phyloP scores from a whole-genome alignment of 2,329 filamentous ascomycete genomes.

The Fusarium xylarioides region DNA sequence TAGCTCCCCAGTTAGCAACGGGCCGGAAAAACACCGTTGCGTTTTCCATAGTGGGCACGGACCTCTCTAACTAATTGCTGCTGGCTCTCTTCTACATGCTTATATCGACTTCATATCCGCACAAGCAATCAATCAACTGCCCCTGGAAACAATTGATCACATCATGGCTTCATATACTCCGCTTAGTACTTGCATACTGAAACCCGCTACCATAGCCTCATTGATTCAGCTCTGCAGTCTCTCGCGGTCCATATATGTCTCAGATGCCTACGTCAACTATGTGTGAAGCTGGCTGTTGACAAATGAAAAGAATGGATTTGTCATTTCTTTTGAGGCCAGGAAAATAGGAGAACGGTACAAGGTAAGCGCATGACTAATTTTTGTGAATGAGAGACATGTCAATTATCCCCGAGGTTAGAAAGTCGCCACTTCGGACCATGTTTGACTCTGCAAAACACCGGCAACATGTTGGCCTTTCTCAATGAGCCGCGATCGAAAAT shows the following conservation, averaged over 20 bases:
- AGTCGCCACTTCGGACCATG: constrained; percentile 51
- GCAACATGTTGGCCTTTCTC: constrained; percentile 54
- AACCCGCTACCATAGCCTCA: neutral
- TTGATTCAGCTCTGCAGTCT: neutral
- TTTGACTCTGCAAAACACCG: constrained; percentile 49
- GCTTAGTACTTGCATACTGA: neutral
- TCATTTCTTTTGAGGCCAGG: neutral
- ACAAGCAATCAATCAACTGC: neutral
- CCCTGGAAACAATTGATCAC: neutral
- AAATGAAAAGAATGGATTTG: neutral
- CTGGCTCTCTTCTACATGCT: neutral
- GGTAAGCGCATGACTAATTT: neutral
- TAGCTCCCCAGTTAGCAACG: constrained; percentile 39
- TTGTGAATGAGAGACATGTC: neutral
- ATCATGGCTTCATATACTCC: neutral
- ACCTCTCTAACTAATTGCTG: neutral
- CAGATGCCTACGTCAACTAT: neutral
- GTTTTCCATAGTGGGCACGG: neutral
- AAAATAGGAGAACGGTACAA: neutral
- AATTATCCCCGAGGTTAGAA: constrained; percentile 24
- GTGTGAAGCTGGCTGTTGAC: neutral
- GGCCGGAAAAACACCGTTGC: constrained; percentile 46
- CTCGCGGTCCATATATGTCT: neutral
- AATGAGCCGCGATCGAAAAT: constrained; percentile 52
- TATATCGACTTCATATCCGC: neutral